Conservation (phyloP, 805 yeast genomes). For the Naumovozyma dairenensis region DNA sequence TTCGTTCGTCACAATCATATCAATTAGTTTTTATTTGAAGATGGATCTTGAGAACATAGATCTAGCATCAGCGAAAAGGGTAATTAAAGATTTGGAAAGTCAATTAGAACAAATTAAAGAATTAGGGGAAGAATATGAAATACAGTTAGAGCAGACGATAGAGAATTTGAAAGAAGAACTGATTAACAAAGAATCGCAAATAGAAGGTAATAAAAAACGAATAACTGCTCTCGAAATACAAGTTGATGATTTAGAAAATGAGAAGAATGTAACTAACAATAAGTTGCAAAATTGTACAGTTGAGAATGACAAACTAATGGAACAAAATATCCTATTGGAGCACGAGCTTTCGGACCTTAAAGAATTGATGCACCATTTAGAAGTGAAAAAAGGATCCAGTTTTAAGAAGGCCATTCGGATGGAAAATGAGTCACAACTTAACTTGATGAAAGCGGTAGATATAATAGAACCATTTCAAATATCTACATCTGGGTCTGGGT, state of each 20-base stretch:
- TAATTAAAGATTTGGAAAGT: neutral
- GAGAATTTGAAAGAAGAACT: conserved; percentile 3
- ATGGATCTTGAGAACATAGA: conserved; percentile 1
- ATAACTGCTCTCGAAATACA: neutral
- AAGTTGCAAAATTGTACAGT: conserved; percentile 1
- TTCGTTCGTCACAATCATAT: too few species aligned
- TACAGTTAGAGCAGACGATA: neutral
- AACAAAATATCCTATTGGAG: conserved; percentile 9
- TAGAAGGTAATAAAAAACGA: neutral
- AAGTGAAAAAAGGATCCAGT: too few species aligned
- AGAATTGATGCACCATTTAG: conserved; percentile 1
- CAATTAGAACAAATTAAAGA: conserved; percentile 8
- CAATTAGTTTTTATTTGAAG: too few species aligned
- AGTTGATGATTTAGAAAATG: conserved; percentile 9
- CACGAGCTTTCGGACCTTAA: conserved; percentile 7
- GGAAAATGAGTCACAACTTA: too few species aligned
- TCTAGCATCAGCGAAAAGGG: neutral
- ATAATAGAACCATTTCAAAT: too few species aligned
- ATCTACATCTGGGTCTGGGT: too few species aligned
- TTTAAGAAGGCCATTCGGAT: too few species aligned
- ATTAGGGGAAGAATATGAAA: conserved; percentile 3
- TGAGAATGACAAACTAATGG: conserved; percentile 8
- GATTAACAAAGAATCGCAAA: conserved; percentile 2
- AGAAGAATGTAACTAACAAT: conserved; percentile 4
- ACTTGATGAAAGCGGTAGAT: too few species aligned